Conservation (phyloP, 1,284 basidiomycete genomes). For the Sanghuangporus sanghuang region DNA sequence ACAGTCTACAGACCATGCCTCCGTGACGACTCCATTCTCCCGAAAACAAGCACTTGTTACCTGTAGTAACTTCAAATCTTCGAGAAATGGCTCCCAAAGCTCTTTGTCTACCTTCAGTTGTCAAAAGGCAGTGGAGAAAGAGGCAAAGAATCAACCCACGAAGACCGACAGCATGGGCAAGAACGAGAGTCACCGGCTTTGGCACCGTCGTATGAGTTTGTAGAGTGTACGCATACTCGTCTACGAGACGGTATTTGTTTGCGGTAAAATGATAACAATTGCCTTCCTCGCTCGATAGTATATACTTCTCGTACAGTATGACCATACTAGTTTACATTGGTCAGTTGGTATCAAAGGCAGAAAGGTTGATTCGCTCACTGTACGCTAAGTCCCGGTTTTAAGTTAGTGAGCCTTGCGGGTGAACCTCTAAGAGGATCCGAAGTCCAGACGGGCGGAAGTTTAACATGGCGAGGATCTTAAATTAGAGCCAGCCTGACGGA, state of each 20-base stretch:
- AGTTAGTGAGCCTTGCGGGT: too few relatives aligned
- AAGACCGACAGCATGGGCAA: conserved; percentile 6
- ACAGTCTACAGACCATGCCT: conserved; percentile 20
- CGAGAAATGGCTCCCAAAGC: conserved; percentile 19
- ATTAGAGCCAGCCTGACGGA: too few relatives aligned
- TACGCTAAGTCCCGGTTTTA: too few relatives aligned
- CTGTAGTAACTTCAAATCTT: conserved; percentile 12
- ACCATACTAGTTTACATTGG: not conserved
- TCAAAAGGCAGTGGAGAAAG: not conserved
- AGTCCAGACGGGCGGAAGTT: too few relatives aligned
- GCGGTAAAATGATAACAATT: not conserved
- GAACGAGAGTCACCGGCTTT: conserved; percentile 1
- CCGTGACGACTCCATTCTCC: conserved; percentile 4
- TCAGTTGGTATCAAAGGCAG: too few relatives aligned
- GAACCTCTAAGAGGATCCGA: too few relatives aligned
- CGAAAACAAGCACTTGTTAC: not conserved
- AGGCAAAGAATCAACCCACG: not conserved
- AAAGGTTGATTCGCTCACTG: too few relatives aligned
- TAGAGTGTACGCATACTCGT: not conserved
- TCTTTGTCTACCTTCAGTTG: conserved; percentile 13
- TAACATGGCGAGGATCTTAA: too few relatives aligned
- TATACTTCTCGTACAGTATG: not conserved
- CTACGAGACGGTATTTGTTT: not conserved
- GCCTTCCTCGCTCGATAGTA: not conserved
- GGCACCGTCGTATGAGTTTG: not conserved